A percentile compares a stretch with the other conserved stretches of the same genome.
phyloP scores from a whole-genome alignment of 2,329 filamentous ascomycete species.

The Ophiostoma perfectum region DNA sequence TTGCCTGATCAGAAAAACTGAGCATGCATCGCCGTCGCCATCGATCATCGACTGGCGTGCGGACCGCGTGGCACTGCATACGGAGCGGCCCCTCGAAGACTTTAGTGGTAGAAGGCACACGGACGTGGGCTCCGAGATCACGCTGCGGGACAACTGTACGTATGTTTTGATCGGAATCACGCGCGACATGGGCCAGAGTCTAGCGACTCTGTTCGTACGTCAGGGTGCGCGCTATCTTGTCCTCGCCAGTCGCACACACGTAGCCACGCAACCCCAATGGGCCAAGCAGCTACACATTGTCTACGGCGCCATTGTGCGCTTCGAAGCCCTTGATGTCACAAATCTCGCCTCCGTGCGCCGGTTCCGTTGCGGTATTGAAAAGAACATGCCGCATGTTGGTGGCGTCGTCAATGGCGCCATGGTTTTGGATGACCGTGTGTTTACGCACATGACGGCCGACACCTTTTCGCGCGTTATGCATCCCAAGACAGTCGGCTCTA shows the following conservation, averaged over 20 bases:
- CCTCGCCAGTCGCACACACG: slow-evolving; percentile 38
- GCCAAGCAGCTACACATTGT: slow-evolving; percentile 30
- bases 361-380: slow-evolving; percentile 29
- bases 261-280: slow-evolving; percentile 32
- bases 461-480: slow-evolving; percentile 37
- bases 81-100: slow-evolving; percentile 24
- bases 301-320: slow-evolving; percentile 28
- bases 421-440: slow-evolving; percentile 42
- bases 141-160: slow-evolving; percentile 33
- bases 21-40: neutral
- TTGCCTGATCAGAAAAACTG: neutral
- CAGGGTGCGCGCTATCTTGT: slow-evolving; percentile 39
- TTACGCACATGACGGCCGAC: slow-evolving; percentile 38
- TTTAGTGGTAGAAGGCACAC: neutral
- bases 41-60: slow-evolving; percentile 38
- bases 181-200: slow-evolving; percentile 41
- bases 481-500: slow-evolving; percentile 40
- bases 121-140: neutral
- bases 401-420: slow-evolving; percentile 43
- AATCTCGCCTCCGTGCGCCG: slow-evolving; percentile 29
- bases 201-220: slow-evolving; percentile 37
- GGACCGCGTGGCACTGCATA: slow-evolving; percentile 30
- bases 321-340: slow-evolving; percentile 32
- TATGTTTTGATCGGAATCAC: slow-evolving; percentile 41
- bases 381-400: slow-evolving; percentile 33